Conservation (phyloP, 495 filamentous ascomycete species). For the Lepraria neglecta region DNA sequence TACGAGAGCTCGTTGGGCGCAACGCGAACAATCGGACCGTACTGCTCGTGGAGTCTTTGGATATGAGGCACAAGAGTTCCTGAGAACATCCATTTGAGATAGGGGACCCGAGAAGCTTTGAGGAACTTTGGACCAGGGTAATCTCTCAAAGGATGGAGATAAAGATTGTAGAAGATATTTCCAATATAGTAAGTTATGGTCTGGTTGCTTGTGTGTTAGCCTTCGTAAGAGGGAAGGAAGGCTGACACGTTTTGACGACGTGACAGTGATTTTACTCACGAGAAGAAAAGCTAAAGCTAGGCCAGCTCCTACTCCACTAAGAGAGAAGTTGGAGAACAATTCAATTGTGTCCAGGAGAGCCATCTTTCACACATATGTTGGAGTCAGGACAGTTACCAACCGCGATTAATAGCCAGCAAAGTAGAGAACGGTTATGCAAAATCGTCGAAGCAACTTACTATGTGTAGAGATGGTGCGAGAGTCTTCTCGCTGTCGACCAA, state of each 20-base stretch:
- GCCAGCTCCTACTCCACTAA: not conserved
- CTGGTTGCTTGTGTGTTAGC: slow-evolving; percentile 2
- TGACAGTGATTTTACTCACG: not conserved
- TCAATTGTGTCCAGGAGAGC: not conserved
- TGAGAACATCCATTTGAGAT: slow-evolving; percentile 7
- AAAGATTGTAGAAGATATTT: slow-evolving; percentile 30
- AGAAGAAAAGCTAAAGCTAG: slow-evolving; percentile 4
- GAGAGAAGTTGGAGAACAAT: not conserved
- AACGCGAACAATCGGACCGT: slow-evolving; percentile 45
- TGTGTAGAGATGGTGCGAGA: not conserved
- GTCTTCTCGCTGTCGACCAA: not conserved
- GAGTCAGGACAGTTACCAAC: not conserved
- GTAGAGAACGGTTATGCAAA: not conserved
- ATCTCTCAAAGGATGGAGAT: slow-evolving; percentile 29
- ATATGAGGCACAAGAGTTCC: slow-evolving; percentile 13
- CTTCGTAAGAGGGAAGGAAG: not conserved
- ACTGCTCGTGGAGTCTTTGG: slow-evolving; percentile 34
- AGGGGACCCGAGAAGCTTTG: slow-evolving; percentile 16
- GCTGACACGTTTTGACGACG: not conserved
- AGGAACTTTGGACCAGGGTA: slow-evolving; percentile 28
- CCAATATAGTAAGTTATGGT: not conserved
- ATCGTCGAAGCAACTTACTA: not conserved
- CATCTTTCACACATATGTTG: not conserved
- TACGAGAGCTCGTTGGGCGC: slow-evolving; percentile 44
- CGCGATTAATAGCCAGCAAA: not conserved